Percentiles rank a stretch among this genome's conserved stretches.
Evolutionary conservation across 2,329 filamentous ascomycete species (phyloP).

Genomic region (Epichloe bromicola): DNA sequence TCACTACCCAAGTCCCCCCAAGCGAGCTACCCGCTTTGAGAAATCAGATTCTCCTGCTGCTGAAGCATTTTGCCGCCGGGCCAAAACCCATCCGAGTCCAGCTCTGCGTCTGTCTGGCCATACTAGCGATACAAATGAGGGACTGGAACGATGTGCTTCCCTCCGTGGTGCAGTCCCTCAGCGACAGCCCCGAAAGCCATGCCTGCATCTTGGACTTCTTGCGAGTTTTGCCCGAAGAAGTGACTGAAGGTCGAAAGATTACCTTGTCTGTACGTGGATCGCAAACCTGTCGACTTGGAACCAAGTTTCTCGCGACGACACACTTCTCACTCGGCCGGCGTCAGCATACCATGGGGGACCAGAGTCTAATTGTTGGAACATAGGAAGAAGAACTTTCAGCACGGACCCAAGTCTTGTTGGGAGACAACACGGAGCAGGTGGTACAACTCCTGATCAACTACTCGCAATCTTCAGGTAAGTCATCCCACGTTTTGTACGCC

Average conservation of each 20-base stretch:
- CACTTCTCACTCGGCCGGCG: constrained; percentile 19
- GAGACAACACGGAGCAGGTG: constrained; percentile 81
- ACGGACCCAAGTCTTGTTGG: constrained; percentile 79
- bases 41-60: constrained; percentile 68
- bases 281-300: constrained; percentile 33
- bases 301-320: constrained; percentile 19
- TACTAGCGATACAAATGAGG: constrained; percentile 90
- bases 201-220: constrained; percentile 91
- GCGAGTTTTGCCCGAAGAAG: constrained; percentile 93
- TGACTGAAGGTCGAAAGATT: constrained; percentile 98
- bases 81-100: constrained; percentile 80
- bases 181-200: constrained; percentile 63
- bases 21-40: constrained; percentile 64
- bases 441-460: constrained; percentile 81
- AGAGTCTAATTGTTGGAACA: constrained; percentile 29
- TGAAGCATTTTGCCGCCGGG: constrained; percentile 69
- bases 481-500: neutral
- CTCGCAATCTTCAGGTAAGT: constrained; percentile 76
- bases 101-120: constrained; percentile 87
- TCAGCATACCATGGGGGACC: constrained; percentile 15
- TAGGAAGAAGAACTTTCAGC: constrained; percentile 90
- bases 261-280: constrained; percentile 91
- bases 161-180: constrained; percentile 66
- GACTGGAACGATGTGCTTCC: constrained; percentile 87
- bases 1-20: constrained; percentile 67